A percentile compares a stretch with the other conserved stretches of the same genome.
phyloP scores from a whole-genome alignment of 768 basidiomycete genomes.

The Pisolithus albus region DNA sequence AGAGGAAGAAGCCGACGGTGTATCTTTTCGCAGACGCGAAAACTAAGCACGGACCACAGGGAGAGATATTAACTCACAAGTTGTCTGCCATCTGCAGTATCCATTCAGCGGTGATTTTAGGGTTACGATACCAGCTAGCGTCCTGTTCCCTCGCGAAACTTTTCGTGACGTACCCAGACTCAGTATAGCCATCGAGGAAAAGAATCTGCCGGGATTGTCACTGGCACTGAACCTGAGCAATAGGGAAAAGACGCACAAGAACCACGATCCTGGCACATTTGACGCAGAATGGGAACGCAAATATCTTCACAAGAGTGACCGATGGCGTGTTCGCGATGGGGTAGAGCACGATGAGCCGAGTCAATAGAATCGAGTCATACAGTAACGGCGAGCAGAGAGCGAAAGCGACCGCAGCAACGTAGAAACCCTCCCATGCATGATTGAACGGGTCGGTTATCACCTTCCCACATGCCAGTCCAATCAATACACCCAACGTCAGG shows the following conservation, averaged over 20 bases:
- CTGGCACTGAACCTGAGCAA: not conserved
- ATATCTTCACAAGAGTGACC: conserved; percentile 14
- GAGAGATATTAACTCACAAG: conserved; percentile 16
- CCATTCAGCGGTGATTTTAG: conserved; percentile 26
- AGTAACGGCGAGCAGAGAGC: conserved; percentile 27
- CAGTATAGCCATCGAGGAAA: not conserved
- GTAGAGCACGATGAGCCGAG: conserved; percentile 31
- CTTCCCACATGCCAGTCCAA: conserved; percentile 3
- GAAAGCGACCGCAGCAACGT: conserved; percentile 18
- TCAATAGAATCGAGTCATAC: conserved; percentile 32
- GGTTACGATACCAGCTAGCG: not conserved
- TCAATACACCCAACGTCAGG: conserved; percentile 24
- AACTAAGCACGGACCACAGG: not conserved
- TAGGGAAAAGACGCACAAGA: conserved; percentile 1
- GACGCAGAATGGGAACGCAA: conserved; percentile 23
- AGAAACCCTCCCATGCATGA: conserved; percentile 9
- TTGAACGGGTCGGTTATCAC: conserved; percentile 12
- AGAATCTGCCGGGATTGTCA: not conserved
- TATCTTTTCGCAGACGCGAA: conserved; percentile 11
- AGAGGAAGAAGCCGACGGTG: conserved; percentile 23
- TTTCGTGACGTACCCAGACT: not conserved
- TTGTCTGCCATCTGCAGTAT: conserved; percentile 30
- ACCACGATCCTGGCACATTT: conserved; percentile 25
- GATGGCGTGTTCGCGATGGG: conserved; percentile 17
- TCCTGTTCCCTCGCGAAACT: not conserved